Conservation (phyloP, 352 stramenopile genomes). For the Plasmopara viticola region DNA sequence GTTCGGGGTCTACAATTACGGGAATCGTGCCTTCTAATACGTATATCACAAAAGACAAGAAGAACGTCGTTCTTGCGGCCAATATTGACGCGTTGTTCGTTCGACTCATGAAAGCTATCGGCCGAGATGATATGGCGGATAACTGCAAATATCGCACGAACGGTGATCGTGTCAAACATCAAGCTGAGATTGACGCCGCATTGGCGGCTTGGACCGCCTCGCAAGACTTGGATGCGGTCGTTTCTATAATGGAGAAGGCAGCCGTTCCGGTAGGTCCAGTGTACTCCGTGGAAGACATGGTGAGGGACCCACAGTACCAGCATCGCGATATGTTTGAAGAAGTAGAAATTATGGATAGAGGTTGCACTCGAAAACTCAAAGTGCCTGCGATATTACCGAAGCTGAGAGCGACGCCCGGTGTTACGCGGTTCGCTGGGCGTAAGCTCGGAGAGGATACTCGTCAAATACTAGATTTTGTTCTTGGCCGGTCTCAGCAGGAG, state of each 20-base stretch:
- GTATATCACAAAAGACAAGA: constrained; percentile 74
- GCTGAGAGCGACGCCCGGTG: constrained; percentile 48
- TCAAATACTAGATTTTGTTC: constrained; percentile 46
- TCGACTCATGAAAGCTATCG: constrained; percentile 74
- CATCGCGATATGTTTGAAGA: constrained; percentile 76
- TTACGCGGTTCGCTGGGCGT: constrained; percentile 56
- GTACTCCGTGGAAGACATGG: constrained; percentile 80
- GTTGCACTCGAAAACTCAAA: constrained; percentile 36
- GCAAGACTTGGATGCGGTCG: constrained; percentile 38
- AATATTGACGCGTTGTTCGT: constrained; percentile 82
- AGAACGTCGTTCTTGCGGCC: constrained; percentile 80
- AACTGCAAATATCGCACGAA: constrained; percentile 65
- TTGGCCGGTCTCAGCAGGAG: constrained; percentile 42
- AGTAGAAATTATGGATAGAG: constrained; percentile 38
- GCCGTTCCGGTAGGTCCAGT: constrained; percentile 61
- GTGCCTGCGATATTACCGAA: constrained; percentile 77
- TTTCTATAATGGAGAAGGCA: constrained; percentile 52
- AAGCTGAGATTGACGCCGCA: constrained; percentile 56
- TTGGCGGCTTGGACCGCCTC: constrained; percentile 50
- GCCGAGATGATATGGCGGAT: constrained; percentile 42
- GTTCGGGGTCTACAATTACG: constrained; percentile 82
- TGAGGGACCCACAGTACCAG: constrained; percentile 59
- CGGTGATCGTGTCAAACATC: constrained; percentile 48
- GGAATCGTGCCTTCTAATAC: constrained; percentile 86
- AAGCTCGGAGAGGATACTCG: constrained; percentile 69